Conservation (phyloP, 371 early-diverging fungal species). For the Cokeromyces recurvatus region DNA sequence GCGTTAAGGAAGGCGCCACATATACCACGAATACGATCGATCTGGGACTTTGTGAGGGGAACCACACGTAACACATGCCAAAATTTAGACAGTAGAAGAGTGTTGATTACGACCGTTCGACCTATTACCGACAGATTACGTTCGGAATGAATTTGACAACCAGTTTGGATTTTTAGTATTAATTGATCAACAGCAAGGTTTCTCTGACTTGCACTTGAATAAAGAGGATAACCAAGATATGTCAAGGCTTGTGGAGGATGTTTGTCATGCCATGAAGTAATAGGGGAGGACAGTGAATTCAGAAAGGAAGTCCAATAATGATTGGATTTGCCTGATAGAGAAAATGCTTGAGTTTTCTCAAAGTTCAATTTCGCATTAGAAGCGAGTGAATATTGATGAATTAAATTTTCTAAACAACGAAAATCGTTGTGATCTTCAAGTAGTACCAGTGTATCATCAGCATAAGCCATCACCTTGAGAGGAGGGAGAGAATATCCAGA, state of each 20-base stretch:
- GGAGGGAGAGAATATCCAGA: not conserved
- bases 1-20: not conserved
- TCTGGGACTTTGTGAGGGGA: not conserved
- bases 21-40: not conserved
- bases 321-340: not conserved
- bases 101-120: constrained; percentile 11
- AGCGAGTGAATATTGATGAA: not conserved
- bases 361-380: constrained; percentile 11
- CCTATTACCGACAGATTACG: constrained; percentile 12
- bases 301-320: not conserved
- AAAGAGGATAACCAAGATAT: constrained; percentile 14
- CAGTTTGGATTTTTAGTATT: not conserved
- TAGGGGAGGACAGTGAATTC: no score
- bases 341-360: constrained; percentile 4
- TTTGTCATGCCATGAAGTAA: constrained; percentile 3
- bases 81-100: constrained; percentile 7
- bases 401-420: not conserved
- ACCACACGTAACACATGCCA: constrained; percentile 13
- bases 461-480: constrained; percentile 5
- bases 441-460: constrained; percentile 6
- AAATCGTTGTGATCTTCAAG: not conserved
- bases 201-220: not conserved
- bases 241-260: not conserved
- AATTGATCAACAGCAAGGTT: not conserved
- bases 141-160: constrained; percentile 2